Conservation (phyloP, 768 basidiomycete species). For the Tremella mesenterica region DNA sequence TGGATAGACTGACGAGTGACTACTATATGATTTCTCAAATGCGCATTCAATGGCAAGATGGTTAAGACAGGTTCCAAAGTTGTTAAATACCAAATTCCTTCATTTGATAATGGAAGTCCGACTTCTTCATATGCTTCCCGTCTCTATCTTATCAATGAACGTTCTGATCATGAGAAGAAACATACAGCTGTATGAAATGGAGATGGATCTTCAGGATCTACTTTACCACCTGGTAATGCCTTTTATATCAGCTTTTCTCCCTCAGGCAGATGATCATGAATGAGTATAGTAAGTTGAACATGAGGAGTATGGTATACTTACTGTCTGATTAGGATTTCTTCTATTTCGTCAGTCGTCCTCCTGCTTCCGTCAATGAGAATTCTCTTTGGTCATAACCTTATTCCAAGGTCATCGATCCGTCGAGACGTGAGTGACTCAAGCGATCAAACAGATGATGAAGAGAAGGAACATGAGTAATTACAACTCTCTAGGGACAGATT, state of each 20-base stretch:
- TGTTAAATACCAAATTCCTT: slow-evolving; percentile 56
- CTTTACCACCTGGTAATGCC: slow-evolving; percentile 73
- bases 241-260: slow-evolving; percentile 3
- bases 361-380: too few species aligned
- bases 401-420: too few species aligned
- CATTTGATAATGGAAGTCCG: slow-evolving; percentile 51
- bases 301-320: slow-evolving; percentile 2
- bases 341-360: too few species aligned
- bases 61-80: slow-evolving; percentile 52
- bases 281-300: neutral
- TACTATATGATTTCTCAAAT: slow-evolving; percentile 45
- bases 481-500: too few species aligned
- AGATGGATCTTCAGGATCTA: slow-evolving; percentile 58
- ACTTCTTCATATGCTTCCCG: slow-evolving; percentile 85
- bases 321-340: slow-evolving; percentile 32
- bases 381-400: too few species aligned
- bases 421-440: too few species aligned
- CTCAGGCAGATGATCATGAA: neutral
- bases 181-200: slow-evolving; percentile 68
- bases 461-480: too few species aligned
- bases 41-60: slow-evolving; percentile 32
- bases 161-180: slow-evolving; percentile 1
- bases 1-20: slow-evolving; percentile 52
- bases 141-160: slow-evolving; percentile 48
- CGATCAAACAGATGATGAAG: too few species aligned